Conservation (phyloP, 106 monocot species). For the Narthecium ossifragum region DNA sequence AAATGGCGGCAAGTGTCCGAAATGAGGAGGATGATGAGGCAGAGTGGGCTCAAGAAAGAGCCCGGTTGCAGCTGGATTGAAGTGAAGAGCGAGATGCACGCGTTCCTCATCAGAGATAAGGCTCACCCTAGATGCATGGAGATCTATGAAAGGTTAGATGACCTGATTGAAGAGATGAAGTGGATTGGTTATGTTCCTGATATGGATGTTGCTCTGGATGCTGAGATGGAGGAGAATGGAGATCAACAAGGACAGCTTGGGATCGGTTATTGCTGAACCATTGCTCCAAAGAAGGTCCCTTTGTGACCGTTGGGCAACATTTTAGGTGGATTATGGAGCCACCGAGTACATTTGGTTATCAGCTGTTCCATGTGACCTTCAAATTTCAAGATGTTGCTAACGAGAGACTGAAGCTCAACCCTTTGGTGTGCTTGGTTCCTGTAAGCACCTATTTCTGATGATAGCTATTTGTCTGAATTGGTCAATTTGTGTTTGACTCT, state of each 20-base stretch:
- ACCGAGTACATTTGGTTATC: too few species aligned
- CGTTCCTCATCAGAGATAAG: conserved; percentile 66
- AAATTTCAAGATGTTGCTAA: too few species aligned
- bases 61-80: conserved; percentile 98
- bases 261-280: conserved; percentile 8
- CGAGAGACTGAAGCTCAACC: too few species aligned
- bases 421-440: too few species aligned
- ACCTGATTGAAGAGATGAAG: conserved; percentile 54
- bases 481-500: too few species aligned
- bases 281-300: too few species aligned
- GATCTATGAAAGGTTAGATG: conserved; percentile 43
- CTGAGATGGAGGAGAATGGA: conserved; percentile 11
- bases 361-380: too few species aligned
- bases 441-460: too few species aligned
- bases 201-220: conserved; percentile 14
- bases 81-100: conserved; percentile 51
- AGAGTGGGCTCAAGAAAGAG: conserved; percentile 66
- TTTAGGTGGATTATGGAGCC: too few species aligned
- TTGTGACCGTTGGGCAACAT: too few species aligned
- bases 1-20: conserved; percentile 64
- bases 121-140: conserved; percentile 45
- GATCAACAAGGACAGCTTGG: conserved; percentile 12
- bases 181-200: conserved; percentile 20
- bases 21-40: conserved; percentile 64
- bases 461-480: too few species aligned